Evolutionary conservation across 2,329 filamentous ascomycete genomes (phyloP), one percentile per base, ranked within the genome.

Genomic region (Aspergillus ibericus): DNA sequence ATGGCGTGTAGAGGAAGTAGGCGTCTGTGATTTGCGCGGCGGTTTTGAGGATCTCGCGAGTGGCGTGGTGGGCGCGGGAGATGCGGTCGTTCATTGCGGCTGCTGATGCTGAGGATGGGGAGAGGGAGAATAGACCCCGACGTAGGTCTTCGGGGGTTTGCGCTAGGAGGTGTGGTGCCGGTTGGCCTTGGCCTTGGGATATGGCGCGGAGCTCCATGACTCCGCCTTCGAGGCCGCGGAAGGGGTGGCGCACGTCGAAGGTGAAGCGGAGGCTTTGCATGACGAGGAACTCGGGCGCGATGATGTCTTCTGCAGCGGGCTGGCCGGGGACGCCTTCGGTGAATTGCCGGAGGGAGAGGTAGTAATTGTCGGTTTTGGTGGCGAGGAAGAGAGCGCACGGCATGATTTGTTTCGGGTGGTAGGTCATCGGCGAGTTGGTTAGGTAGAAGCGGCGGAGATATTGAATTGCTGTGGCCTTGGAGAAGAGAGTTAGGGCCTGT

Each of bases 1-100:
- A 90, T 0, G 95, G 95, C 0, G 93, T 93, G 77, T 91, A 98
- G 75, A 96, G 89, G 77, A 98, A 97, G 78, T 98, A 98, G n/a
- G 86, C 92, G 69, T 99, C 95, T 25, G 93, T 96, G 61, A 97
- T 83, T 52, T 96, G 80, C 0, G 92, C 90, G 58, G 91, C 90
- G 55, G 87, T 89, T 70, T 91, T 91, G 55, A 96, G 84, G 48
- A 91, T 82, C 18, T 88, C 85, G 42, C 90, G 84, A 0, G 93
- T 90, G 53, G 83, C 83, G n/a, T 81, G 81, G 70, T 96, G 92
- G 0, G 91, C 91, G 10, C 81, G 81, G 27, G 78, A 78, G 52
- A 87, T 80, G 18, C 85, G 79, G 57, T 81, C 73, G 25, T 71
- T 66, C 52, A 75, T 68, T 0, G 75, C 75, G 3, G 66, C 62